These are phyloP conservation scores for Capillidium rhysosporum DNA, from an alignment of 371 early-diverging fungal genomes.

Conservation along the genomic window DNA sequence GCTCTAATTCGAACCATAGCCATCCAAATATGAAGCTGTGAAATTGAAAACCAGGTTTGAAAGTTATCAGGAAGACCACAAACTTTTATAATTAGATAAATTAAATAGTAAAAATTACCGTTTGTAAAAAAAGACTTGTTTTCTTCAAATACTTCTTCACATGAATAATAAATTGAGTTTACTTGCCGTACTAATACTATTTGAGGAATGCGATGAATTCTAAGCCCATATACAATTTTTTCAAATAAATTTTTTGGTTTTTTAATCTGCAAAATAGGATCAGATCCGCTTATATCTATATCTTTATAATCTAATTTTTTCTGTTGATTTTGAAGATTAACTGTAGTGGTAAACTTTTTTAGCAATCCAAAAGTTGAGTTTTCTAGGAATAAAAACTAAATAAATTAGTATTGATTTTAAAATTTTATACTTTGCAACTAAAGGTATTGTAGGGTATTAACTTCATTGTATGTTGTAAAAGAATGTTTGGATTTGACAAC, in stretches of 20 bases:
- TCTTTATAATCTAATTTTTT: too few relatives aligned
- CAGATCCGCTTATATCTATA: too few relatives aligned
- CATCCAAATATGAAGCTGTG: slow-evolving; percentile 87
- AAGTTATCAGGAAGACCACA: slow-evolving; percentile 70
- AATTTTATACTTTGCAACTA: too few relatives aligned
- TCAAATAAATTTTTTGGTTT: neutral
- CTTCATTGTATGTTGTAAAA: too few relatives aligned
- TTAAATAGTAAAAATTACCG: neutral
- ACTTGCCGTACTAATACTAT: neutral
- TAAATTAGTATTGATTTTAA: too few relatives aligned
- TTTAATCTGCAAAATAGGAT: neutral
- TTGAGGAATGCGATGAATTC: neutral
- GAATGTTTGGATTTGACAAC: too few relatives aligned
- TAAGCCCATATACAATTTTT: neutral
- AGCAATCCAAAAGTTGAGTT: too few relatives aligned
- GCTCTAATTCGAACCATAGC: slow-evolving; percentile 62
- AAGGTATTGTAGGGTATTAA: too few relatives aligned
- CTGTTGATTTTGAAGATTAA: too few relatives aligned
- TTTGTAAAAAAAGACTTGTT: slow-evolving; percentile 1
- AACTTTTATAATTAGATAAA: slow-evolving; percentile 14
- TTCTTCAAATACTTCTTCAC: neutral
- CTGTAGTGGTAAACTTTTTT: too few relatives aligned
- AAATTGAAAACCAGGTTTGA: slow-evolving; percentile 86
- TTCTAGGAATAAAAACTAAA: too few relatives aligned
- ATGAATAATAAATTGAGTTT: neutral